phyloP scores from a whole-genome alignment of 805 yeast species.

The Schwanniomyces yamadae region DNA sequence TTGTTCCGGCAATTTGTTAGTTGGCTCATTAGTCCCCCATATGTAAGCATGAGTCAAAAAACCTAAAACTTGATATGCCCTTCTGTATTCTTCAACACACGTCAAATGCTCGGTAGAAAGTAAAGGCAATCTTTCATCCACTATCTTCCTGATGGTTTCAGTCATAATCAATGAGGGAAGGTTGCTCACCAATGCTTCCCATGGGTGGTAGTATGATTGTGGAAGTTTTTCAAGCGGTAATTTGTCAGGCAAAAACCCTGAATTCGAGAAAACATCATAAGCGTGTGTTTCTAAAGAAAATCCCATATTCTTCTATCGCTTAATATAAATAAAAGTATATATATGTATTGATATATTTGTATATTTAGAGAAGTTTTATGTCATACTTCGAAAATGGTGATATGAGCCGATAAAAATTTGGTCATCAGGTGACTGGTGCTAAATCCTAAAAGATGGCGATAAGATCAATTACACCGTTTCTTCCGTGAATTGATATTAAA shows the following conservation, averaged over 20 bases:
- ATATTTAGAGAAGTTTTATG: no score
- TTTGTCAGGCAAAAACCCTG: slow-evolving; percentile 78
- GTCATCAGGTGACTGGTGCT: no score
- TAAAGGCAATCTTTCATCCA: slow-evolving; percentile 59
- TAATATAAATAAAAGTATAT: no score
- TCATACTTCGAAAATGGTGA: no score
- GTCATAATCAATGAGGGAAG: slow-evolving; percentile 76
- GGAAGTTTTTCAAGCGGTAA: slow-evolving; percentile 63
- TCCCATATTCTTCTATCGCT: no score
- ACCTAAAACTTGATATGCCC: slow-evolving; percentile 79
- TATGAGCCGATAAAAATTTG: no score
- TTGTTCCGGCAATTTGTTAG: slow-evolving; percentile 61
- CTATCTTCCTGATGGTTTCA: slow-evolving; percentile 54
- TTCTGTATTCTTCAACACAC: slow-evolving; percentile 54
- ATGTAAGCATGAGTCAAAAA: slow-evolving; percentile 86
- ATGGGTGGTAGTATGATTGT: slow-evolving; percentile 60
- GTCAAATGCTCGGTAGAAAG: slow-evolving; percentile 48
- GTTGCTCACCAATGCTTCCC: slow-evolving; percentile 70
- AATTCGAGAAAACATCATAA: slow-evolving; percentile 65
- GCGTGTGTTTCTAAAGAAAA: slow-evolving; percentile 38
- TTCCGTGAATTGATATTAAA: no score
- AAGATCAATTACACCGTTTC: no score
- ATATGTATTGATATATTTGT: no score
- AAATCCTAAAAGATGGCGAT: no score
- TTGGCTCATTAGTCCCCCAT: slow-evolving; percentile 73